phyloP scores from a whole-genome alignment of 164 flowering plant species.

The Magnolia sinica region DNA sequence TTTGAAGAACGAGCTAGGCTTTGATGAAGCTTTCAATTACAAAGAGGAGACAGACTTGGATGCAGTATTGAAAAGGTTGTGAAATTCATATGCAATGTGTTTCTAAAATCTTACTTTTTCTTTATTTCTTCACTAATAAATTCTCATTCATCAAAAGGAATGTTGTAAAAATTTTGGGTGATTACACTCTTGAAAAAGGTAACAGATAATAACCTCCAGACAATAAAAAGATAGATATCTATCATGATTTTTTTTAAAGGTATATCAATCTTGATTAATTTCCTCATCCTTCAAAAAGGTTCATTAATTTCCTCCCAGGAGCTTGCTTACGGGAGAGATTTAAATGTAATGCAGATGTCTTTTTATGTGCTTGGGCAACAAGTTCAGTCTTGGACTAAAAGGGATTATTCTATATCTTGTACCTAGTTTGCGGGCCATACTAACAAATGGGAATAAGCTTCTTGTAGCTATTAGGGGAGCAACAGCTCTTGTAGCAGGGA shows the following conservation, averaged over 20 bases:
- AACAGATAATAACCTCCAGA: not conserved
- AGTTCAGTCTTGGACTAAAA: not conserved
- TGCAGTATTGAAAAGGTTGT: too few species aligned
- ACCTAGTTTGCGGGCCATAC: constrained; percentile 72
- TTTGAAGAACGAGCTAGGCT: too few species aligned
- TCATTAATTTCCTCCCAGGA: not conserved
- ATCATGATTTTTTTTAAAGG: not conserved
- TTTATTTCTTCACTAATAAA: too few species aligned
- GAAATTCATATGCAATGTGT: too few species aligned
- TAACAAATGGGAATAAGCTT: constrained; percentile 76
- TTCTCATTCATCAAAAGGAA: too few species aligned
- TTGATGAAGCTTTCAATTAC: too few species aligned
- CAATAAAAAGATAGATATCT: not conserved
- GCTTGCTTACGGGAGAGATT: not conserved
- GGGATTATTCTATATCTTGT: constrained; percentile 14
- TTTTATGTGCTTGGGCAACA: not conserved
- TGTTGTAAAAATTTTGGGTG: too few species aligned
- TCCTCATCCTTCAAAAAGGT: not conserved
- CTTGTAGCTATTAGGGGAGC: constrained; percentile 91
- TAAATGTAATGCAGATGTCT: not conserved
- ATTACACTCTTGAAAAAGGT: too few species aligned
- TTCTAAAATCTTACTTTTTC: too few species aligned
- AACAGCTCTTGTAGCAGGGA: constrained; percentile 94
- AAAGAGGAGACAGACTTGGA: too few species aligned
- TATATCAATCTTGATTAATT: not conserved